A percentile compares a stretch with the other conserved stretches of the same genome.
These are phyloP conservation scores for Ogataea parapolymorpha DNA, from an alignment of 805 yeast species.

Conservation along the genomic window DNA sequence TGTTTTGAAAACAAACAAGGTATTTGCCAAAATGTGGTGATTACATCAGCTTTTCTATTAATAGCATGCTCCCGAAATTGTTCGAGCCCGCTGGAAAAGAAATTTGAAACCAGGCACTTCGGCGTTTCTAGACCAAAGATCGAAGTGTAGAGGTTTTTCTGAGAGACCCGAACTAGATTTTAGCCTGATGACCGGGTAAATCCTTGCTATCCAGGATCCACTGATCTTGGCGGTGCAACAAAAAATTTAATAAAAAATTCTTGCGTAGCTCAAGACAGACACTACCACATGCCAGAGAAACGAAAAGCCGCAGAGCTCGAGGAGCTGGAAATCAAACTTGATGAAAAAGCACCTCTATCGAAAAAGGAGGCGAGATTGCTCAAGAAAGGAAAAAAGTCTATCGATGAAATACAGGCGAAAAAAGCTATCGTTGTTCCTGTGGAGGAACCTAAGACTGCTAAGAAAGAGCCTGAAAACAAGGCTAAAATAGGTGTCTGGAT, in stretches of 20 bases:
- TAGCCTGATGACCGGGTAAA: slow-evolving; percentile 3
- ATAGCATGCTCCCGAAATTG: slow-evolving; percentile 1
- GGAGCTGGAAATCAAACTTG: slow-evolving; percentile 66
- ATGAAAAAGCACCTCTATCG: slow-evolving; percentile 76
- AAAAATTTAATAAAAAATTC: neutral
- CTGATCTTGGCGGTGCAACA: slow-evolving; percentile 10
- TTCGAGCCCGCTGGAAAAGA: neutral
- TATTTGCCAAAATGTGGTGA: neutral
- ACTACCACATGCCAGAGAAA: slow-evolving; percentile 8
- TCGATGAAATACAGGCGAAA: slow-evolving; percentile 48
- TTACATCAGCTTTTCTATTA: slow-evolving; percentile 6
- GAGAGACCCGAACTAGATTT: no score
- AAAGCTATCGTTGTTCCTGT: slow-evolving; percentile 31
- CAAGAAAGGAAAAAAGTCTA: slow-evolving; percentile 69
- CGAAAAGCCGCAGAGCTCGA: slow-evolving; percentile 41
- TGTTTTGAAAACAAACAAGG: slow-evolving; percentile 9
- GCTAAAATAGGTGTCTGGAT: slow-evolving; percentile 75
- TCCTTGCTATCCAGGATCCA: neutral
- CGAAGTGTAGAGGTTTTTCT: neutral
- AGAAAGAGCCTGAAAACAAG: slow-evolving; percentile 6
- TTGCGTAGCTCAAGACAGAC: neutral
- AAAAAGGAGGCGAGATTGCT: slow-evolving; percentile 85
- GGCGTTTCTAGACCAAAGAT: neutral
- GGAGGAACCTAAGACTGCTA: slow-evolving; percentile 3
- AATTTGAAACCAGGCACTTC: neutral